These are phyloP conservation scores for Nidularia pulvinata DNA, from an alignment of 768 basidiomycete genomes.

Conservation along the genomic window DNA sequence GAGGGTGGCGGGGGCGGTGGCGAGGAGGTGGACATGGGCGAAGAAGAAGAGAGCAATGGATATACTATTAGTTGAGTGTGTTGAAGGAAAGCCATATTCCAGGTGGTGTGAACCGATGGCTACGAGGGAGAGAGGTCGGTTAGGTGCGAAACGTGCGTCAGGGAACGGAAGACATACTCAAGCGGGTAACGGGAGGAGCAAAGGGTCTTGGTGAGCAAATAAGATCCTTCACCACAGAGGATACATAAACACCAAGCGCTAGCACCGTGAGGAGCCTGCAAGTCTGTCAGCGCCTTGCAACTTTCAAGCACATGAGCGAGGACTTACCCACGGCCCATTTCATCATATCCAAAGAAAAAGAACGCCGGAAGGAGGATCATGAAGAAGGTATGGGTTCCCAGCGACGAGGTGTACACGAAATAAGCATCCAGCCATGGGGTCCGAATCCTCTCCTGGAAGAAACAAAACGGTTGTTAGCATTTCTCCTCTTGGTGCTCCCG, in stretches of 20 bases:
- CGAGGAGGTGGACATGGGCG: constrained; percentile 49
- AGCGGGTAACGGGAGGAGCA: constrained; percentile 86
- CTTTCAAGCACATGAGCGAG: neutral
- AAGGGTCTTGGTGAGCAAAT: constrained; percentile 91
- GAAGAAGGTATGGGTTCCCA: constrained; percentile 92
- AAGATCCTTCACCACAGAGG: constrained; percentile 88
- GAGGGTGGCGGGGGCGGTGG: constrained; percentile 3
- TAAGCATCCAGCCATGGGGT: constrained; percentile 74
- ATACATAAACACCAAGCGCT: constrained; percentile 81
- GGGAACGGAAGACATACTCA: constrained; percentile 52
- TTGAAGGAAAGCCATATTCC: constrained; percentile 96
- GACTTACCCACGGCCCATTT: constrained; percentile 73
- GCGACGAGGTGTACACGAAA: constrained; percentile 80
- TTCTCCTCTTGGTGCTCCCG: neutral
- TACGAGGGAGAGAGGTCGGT: constrained; percentile 21
- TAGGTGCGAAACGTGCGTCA: constrained; percentile 4
- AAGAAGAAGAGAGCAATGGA: constrained; percentile 88
- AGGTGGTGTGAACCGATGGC: constrained; percentile 81
- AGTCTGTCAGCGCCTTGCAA: neutral
- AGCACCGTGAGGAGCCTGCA: constrained; percentile 67
- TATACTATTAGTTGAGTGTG: constrained; percentile 90
- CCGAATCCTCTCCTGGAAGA: constrained; percentile 48
- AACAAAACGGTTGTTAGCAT: constrained; percentile 3
- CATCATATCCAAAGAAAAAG: constrained; percentile 85
- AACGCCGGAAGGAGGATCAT: constrained; percentile 85